Percentiles rank a stretch among this genome's conserved stretches.
phyloP scores from a whole-genome alignment of 2,329 filamentous ascomycete species.

The Botrytis byssoidea region DNA sequence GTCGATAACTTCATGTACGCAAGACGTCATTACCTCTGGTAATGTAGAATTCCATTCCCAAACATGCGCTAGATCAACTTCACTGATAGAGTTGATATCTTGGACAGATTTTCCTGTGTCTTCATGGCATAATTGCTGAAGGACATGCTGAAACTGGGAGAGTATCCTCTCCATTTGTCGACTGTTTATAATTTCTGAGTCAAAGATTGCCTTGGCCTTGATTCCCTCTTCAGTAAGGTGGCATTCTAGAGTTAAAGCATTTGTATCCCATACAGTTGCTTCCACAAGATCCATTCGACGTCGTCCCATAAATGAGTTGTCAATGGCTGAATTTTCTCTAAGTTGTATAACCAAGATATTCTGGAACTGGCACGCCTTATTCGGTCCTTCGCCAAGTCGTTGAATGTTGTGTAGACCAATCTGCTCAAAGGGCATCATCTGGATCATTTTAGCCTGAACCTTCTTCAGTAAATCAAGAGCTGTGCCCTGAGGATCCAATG shows the following conservation, averaged over 20 bases:
- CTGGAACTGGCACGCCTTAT: conserved; percentile 28
- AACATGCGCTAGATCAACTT: conserved; percentile 15
- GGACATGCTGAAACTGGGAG: conserved; percentile 8
- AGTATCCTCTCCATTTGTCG: conserved; percentile 10
- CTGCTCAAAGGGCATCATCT: conserved; percentile 50
- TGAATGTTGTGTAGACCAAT: conserved; percentile 35
- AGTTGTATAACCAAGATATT: conserved; percentile 31
- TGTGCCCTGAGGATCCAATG: background rate
- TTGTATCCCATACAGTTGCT: conserved; percentile 9
- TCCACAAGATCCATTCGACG: conserved; percentile 3
- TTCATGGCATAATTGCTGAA: background rate
- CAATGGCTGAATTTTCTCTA: conserved; percentile 2
- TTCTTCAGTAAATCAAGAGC: background rate
- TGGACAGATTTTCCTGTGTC: background rate
- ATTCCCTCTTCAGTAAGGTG: background rate
- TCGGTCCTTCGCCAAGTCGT: conserved; percentile 22
- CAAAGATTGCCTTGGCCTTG: conserved; percentile 14
- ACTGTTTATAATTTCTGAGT: background rate
- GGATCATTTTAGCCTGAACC: conserved; percentile 15
- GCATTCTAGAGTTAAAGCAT: conserved; percentile 4
- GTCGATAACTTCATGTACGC: conserved; percentile 31
- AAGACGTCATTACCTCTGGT: conserved; percentile 19
- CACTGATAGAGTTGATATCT: conserved; percentile 12
- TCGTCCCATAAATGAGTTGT: background rate
- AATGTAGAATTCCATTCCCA: conserved; percentile 26